Conservation (phyloP, 768 basidiomycete species). For the Mycena filopes region DNA sequence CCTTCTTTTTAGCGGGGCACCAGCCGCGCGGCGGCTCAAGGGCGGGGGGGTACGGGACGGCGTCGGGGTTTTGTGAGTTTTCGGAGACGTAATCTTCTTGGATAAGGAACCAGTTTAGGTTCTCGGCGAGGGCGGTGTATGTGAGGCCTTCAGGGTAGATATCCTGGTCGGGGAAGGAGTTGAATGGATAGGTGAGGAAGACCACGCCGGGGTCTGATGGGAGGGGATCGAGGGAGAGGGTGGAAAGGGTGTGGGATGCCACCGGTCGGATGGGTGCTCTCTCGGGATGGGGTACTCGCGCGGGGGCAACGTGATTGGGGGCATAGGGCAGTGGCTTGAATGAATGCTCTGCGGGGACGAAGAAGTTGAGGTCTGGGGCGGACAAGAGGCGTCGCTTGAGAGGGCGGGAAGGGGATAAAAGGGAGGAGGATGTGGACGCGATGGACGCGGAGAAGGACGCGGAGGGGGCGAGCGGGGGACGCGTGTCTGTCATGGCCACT, state of each 20-base stretch:
- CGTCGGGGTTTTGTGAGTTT: slow-evolving; percentile 56
- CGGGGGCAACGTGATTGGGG: slow-evolving; percentile 47
- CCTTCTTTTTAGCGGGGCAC: slow-evolving; percentile 89
- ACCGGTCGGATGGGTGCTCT: slow-evolving; percentile 47
- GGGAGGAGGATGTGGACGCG: slow-evolving; percentile 32
- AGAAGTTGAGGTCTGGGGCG: slow-evolving; percentile 65
- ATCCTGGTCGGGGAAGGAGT: slow-evolving; percentile 69
- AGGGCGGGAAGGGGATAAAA: slow-evolving; percentile 42
- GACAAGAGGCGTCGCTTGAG: slow-evolving; percentile 62
- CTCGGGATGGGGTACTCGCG: slow-evolving; percentile 37
- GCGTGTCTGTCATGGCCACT: slow-evolving; percentile 34
- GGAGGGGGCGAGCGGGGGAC: slow-evolving; percentile 41
- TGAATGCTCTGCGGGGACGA: slow-evolving; percentile 69
- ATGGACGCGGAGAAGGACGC: slow-evolving; percentile 30
- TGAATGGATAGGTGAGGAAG: slow-evolving; percentile 83
- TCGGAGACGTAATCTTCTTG: slow-evolving; percentile 69
- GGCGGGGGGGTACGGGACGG: slow-evolving; percentile 78
- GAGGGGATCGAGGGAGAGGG: slow-evolving; percentile 74
- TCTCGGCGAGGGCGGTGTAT: slow-evolving; percentile 77
- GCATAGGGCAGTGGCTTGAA: slow-evolving; percentile 75
- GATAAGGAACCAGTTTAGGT: slow-evolving; percentile 85
- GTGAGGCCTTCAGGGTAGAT: slow-evolving; percentile 73
- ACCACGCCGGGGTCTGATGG: slow-evolving; percentile 71
- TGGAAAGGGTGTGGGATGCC: slow-evolving; percentile 56
- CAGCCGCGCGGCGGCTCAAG: slow-evolving; percentile 88